These are phyloP conservation scores for Glaciozyma antarctica DNA, from an alignment of 768 basidiomycete genomes.

Conservation along the genomic window DNA sequence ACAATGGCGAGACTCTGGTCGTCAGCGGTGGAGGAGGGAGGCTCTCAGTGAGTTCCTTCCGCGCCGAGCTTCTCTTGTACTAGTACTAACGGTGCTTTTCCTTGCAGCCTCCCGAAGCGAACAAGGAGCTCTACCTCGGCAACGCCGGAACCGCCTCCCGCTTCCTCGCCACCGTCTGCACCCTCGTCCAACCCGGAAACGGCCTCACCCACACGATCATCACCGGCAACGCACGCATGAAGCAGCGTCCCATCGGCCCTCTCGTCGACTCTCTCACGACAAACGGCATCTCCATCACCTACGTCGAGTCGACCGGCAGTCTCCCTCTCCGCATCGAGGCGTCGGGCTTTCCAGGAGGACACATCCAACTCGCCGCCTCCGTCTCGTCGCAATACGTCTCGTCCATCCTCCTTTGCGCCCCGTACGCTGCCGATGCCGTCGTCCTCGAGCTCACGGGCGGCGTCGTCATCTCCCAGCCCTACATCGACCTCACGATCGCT, in stretches of 20 bases:
- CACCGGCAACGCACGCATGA: slow-evolving; percentile 98
- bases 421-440: slow-evolving; percentile 75
- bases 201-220: slow-evolving; percentile 57
- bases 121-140: slow-evolving; percentile 84
- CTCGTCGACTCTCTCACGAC: slow-evolving; percentile 77
- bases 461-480: slow-evolving; percentile 94
- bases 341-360: slow-evolving; percentile 68
- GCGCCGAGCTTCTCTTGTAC: too few relatives aligned
- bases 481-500: slow-evolving; percentile 98
- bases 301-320: slow-evolving; percentile 69
- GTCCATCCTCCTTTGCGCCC: slow-evolving; percentile 90
- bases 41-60: slow-evolving; percentile 45
- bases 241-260: slow-evolving; percentile 92
- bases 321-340: slow-evolving; percentile 79
- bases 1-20: slow-evolving; percentile 87
- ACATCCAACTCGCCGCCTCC: slow-evolving; percentile 77
- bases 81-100: neutral
- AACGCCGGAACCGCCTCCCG: slow-evolving; percentile 97
- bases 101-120: slow-evolving; percentile 52
- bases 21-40: slow-evolving; percentile 77
- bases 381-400: slow-evolving; percentile 98
- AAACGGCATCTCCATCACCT: slow-evolving; percentile 69
- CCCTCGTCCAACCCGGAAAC: slow-evolving; percentile 57
- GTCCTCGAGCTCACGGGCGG: slow-evolving; percentile 85
- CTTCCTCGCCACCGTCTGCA: slow-evolving; percentile 92